A percentile compares a stretch with the other conserved stretches of the same genome.
These are phyloP conservation scores for Closterium sp. DNA, from an alignment of 139 green algal species.

Conservation along the genomic window DNA sequence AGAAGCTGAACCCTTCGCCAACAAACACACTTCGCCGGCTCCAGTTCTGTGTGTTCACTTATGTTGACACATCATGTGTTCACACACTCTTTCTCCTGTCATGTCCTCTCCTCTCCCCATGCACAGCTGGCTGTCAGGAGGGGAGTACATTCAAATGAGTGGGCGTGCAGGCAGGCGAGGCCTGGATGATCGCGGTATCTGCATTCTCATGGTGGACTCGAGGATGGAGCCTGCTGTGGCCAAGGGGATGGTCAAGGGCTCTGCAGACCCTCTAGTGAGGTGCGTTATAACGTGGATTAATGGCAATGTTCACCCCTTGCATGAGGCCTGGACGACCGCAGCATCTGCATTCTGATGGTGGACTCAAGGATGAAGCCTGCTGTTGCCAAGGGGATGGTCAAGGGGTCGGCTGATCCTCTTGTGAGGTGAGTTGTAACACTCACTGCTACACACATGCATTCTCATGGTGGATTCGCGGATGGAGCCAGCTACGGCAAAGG, in stretches of 20 bases:
- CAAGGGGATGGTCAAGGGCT: conserved; percentile 79
- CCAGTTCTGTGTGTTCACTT: too few relatives aligned
- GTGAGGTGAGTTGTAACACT: conserved; percentile 16
- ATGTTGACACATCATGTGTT: too few relatives aligned
- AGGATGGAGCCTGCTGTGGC: conserved; percentile 76
- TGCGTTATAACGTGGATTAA: not conserved
- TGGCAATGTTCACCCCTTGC: too few relatives aligned
- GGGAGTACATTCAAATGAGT: conserved; percentile 94
- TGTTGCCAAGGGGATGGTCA: conserved; percentile 74
- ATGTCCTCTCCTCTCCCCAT: too few relatives aligned
- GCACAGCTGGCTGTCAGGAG: conserved; percentile 20
- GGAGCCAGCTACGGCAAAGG: conserved; percentile 73
- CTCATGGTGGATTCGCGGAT: conserved; percentile 82
- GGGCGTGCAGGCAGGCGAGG: conserved; percentile 69
- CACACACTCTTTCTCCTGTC: too few relatives aligned
- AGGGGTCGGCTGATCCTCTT: conserved; percentile 74
- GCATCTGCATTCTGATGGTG: conserved; percentile 83
- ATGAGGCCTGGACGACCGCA: conserved; percentile 68
- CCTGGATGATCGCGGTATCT: conserved; percentile 69
- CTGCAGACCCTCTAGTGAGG: conserved; percentile 68
- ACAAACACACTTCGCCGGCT: too few relatives aligned
- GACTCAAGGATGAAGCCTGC: conserved; percentile 77
- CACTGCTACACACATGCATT: conserved; percentile 75
- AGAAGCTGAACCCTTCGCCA: too few relatives aligned
- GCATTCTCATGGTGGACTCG: conserved; percentile 83